These are phyloP conservation scores for Phialemoniopsis sp. DNA, from an alignment of 2,329 filamentous ascomycete species.

Conservation along the genomic window DNA sequence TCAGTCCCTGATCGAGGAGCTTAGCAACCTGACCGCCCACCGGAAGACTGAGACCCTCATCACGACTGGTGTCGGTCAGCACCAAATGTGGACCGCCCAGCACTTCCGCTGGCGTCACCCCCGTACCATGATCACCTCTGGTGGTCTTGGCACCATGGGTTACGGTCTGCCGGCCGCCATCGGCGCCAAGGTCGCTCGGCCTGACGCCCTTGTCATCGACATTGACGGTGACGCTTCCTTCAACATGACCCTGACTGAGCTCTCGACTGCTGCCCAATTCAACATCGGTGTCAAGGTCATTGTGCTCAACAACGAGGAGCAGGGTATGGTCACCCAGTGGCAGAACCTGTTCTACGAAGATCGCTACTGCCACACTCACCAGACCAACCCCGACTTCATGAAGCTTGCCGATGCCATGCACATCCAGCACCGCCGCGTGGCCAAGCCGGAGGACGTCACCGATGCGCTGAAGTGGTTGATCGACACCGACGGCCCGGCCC, in stretches of 20 bases:
- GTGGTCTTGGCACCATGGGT: constrained; percentile 94
- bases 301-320: constrained; percentile 93
- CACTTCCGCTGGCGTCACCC: constrained; percentile 94
- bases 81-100: constrained; percentile 98
- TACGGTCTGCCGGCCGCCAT: constrained; percentile 93
- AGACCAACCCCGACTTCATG: constrained; percentile 93
- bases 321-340: constrained; percentile 99
- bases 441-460: constrained; percentile 72
- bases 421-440: constrained; percentile 68
- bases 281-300: constrained; percentile 96
- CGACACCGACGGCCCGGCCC: constrained; percentile 81
- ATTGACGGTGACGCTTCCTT: constrained; percentile 99
- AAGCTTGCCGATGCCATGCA: constrained; percentile 91
- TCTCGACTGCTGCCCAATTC: constrained; percentile 90
- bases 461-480: constrained; percentile 85
- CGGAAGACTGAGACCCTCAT: constrained; percentile 85
- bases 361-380: constrained; percentile 87
- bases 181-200: constrained; percentile 79
- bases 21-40: constrained; percentile 76
- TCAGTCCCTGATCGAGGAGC: constrained; percentile 84
- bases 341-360: constrained; percentile 97
- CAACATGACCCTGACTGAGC: constrained; percentile 96
- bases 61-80: constrained; percentile 90
- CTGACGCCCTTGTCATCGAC: constrained; percentile 83
- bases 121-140: constrained; percentile 92